Base-by-base conservation (phyloP, 805 yeast species). In the Candida bentonensis region DNA sequence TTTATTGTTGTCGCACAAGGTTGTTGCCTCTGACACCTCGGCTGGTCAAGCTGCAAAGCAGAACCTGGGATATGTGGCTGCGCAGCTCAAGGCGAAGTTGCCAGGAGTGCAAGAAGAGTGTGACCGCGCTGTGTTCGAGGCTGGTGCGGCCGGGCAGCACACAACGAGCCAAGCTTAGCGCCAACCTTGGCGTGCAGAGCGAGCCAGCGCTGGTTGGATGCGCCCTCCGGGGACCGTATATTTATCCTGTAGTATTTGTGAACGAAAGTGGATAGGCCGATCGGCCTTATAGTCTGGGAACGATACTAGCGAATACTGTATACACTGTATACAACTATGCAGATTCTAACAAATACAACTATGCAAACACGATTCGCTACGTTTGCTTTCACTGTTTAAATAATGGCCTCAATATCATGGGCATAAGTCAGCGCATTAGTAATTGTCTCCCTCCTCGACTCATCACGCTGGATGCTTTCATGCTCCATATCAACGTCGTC, bases 361-460 rank as follows among this genome's bases (percentile, higher is more conserved):
- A 21, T 34, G 17, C 27, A 27, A 22, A 26, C 23, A 9, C 27
- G 42, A 21, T 15, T 15, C 11, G 44, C 21, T 20, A 21, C 34
- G 15, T 4, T 4, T 42, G 44, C 22, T 20, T 13, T 27, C 22
- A 26, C 39, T 28, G 40, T 3, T 43, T 72, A 88, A 42, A 89
- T 79, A 61, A 89, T 92, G 17, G 92, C 82, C 67, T 92, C 98
- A 58, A 92, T 78, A 63, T 86, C 92, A 49, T 79, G 81, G 11
- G 96, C 96, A 57, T 87, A 89, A 49, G 72, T 76, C 51, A 89
- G 72, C n/a, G 88, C 75, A 58, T 82, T 81, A 52, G 70, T 78
- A 45, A 86, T 76, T 39, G 80, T 64, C 34, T 63, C 59, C 48
- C 72, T 70, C 27, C 61, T 43, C 20, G 47, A 43, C 47, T 64